phyloP scores from a whole-genome alignment of 805 yeast species.

The Danielia reshetovae region DNA sequence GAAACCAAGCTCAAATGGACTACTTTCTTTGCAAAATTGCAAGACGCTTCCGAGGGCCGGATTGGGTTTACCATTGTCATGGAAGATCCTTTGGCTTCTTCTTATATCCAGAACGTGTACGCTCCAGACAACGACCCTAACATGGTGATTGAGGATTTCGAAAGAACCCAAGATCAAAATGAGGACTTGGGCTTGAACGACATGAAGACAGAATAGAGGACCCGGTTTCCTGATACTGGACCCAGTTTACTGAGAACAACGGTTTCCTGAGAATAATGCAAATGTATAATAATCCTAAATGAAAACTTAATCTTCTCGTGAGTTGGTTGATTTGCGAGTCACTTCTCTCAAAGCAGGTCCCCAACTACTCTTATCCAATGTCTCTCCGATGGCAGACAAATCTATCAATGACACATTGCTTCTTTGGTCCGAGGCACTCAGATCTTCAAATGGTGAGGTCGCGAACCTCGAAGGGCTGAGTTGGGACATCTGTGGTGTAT shows the following conservation, averaged over 20 bases:
- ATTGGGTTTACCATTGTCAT: constrained; percentile 76
- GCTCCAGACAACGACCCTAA: constrained; percentile 99
- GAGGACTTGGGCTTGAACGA: constrained; percentile 83
- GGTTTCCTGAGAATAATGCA: no score
- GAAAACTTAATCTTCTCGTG: no score
- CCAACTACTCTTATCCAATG: constrained; percentile 25
- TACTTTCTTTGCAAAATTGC: constrained; percentile 65
- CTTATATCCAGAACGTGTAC: constrained; percentile 95
- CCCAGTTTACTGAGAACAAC: no score
- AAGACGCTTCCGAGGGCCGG: constrained; percentile 78
- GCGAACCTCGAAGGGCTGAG: no score
- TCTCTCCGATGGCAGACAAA: constrained; percentile 21
- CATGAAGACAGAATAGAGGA: constrained; percentile 24
- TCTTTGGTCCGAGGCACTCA: constrained; percentile 1
- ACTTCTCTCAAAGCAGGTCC: constrained; percentile 22
- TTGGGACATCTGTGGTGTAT: neutral
- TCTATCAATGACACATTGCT: constrained; percentile 17
- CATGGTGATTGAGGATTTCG: constrained; percentile 86
- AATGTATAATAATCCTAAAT: no score
- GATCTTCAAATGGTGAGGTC: neutral
- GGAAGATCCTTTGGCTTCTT: constrained; percentile 94
- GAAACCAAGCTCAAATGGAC: constrained; percentile 81
- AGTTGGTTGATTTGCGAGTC: neutral
- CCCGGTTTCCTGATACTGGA: no score
- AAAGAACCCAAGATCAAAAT: constrained; percentile 83